Conservation (phyloP, 2,329 filamentous ascomycete genomes). For the Dryadomyces sulphureus region DNA sequence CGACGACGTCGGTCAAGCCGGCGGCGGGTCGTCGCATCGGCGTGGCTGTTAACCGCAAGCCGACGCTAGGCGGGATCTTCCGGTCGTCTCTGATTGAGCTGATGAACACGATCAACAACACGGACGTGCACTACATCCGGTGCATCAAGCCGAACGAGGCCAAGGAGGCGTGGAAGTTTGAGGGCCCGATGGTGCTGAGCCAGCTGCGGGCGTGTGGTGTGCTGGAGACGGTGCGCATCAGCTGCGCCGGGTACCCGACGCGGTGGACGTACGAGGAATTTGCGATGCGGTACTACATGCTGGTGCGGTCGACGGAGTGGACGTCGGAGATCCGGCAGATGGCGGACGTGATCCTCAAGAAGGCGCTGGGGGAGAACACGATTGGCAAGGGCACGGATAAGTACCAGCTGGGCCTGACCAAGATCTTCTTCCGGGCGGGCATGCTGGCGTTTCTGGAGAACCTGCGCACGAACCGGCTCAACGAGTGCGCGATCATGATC, state of each 20-base stretch:
- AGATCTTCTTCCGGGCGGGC: constrained; percentile 98
- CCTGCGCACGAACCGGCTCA: constrained; percentile 74
- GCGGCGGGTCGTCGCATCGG: constrained; percentile 74
- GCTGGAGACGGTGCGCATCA: constrained; percentile 93
- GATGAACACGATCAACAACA: constrained; percentile 95
- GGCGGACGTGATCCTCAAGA: constrained; percentile 81
- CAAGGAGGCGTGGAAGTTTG: constrained; percentile 94
- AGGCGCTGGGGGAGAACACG: constrained; percentile 67
- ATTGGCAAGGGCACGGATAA: constrained; percentile 63
- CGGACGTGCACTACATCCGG: constrained; percentile 96
- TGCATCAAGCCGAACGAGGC: constrained; percentile 98
- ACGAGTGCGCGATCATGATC: constrained; percentile 91
- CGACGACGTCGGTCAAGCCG: constrained; percentile 61
- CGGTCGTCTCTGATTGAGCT: constrained; percentile 95
- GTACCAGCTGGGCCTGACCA: constrained; percentile 93
- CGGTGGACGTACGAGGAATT: constrained; percentile 99
- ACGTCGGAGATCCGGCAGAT: constrained; percentile 87
- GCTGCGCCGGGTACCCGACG: constrained; percentile 91
- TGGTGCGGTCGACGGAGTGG: constrained; percentile 80
- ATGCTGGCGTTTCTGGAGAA: constrained; percentile 98
- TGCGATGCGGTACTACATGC: constrained; percentile 93
- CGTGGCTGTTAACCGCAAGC: constrained; percentile 87
- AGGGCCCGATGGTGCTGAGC: constrained; percentile 96
- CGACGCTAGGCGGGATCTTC: constrained; percentile 95
- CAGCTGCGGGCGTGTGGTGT: constrained; percentile 97